Percentiles rank a stretch among this genome's conserved stretches.
Conservation (phyloP, 257 asterid genomes). For the Capsicum pubescens region DNA sequence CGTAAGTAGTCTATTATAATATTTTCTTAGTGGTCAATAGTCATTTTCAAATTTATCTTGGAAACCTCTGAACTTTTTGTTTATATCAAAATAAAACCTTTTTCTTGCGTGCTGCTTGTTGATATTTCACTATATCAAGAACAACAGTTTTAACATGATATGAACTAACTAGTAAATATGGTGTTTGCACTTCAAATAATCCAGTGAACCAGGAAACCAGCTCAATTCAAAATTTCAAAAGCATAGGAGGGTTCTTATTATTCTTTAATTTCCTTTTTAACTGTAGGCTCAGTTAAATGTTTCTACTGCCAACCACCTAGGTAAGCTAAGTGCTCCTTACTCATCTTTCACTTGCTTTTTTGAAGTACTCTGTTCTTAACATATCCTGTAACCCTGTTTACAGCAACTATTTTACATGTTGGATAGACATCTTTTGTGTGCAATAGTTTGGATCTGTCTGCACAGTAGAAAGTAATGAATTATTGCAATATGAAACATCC, state of each 20-base stretch:
- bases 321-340: background rate
- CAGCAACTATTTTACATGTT: constrained; percentile 14
- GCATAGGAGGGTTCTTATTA: background rate
- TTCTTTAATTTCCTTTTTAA: background rate
- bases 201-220: background rate
- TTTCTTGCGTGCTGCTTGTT: background rate
- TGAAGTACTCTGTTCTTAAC: background rate
- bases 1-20: background rate
- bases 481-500: constrained; percentile 15
- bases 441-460: background rate
- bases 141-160: background rate
- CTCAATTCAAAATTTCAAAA: background rate
- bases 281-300: background rate
- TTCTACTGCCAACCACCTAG: constrained; percentile 14
- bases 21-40: background rate
- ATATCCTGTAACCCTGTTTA: background rate
- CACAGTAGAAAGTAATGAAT: background rate
- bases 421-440: background rate
- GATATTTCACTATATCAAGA: constrained; percentile 5
- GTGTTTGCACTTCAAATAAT: background rate
- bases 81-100: background rate
- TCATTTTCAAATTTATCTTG: background rate
- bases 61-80: constrained; percentile 14
- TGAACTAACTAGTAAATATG: background rate
- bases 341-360: constrained; percentile 6